Conservation (phyloP, 2,329 filamentous ascomycete species). For the Monosporascus sp. region DNA sequence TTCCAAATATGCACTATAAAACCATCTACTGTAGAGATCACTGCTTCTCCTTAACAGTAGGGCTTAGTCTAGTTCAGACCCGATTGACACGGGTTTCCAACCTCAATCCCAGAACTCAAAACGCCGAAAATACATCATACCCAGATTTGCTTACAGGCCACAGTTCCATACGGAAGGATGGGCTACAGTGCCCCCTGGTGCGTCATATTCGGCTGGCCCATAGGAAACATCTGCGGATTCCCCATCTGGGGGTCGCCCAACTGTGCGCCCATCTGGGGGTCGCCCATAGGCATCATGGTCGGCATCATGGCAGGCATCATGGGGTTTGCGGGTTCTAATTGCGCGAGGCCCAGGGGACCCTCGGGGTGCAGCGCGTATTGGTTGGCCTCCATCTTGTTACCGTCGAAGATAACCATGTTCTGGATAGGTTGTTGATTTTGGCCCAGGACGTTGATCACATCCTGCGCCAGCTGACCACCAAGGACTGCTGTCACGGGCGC, state of each 20-base stretch:
- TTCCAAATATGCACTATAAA: no score
- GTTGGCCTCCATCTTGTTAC: conserved; percentile 69
- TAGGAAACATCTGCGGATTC: conserved; percentile 17
- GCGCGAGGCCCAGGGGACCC: conserved; percentile 45
- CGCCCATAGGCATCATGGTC: conserved; percentile 6
- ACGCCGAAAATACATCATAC: no score
- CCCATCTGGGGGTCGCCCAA: conserved; percentile 3
- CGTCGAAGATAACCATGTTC: conserved; percentile 90
- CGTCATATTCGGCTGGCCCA: conserved; percentile 10
- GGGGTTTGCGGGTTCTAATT: conserved; percentile 31
- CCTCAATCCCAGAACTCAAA: no score
- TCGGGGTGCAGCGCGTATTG: conserved; percentile 79
- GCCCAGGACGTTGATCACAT: conserved; percentile 94
- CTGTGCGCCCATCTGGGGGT: background rate
- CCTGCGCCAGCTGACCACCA: conserved; percentile 86
- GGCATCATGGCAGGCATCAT: conserved; percentile 13
- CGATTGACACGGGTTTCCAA: no score
- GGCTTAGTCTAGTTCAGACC: no score
- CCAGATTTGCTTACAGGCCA: no score
- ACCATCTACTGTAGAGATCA: no score
- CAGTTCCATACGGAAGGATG: background rate
- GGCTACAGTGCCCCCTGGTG: conserved; percentile 7
- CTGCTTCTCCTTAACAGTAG: no score
- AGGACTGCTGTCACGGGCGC: conserved; percentile 84
- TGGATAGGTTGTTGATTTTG: conserved; percentile 91